Base-by-base conservation (phyloP, 2,329 filamentous ascomycete species). In the Colletotrichum spinosum region DNA sequence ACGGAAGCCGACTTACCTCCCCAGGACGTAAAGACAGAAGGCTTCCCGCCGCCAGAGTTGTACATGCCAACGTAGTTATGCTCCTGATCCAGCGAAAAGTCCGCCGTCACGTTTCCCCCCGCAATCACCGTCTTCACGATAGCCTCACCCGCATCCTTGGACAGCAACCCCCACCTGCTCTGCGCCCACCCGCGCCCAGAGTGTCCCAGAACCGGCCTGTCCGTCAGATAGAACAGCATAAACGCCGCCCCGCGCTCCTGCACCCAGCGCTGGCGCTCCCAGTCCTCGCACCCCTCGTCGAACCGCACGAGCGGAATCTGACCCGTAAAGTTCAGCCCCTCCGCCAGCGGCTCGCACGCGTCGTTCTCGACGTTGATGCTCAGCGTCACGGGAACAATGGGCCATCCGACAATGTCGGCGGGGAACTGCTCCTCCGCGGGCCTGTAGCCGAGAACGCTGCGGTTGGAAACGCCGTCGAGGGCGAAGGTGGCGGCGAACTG, bases 1-100 rank as follows among this genome's bases (percentile, higher is more conserved):
- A 25, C 4, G 4, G 4, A 25, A 5, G 25, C 5, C 11, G 42
- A 58, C 37, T 57, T 55, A 38, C 69, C 69, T 2, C 69, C 69
- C 84, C 84, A 87, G 33, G 55, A 58, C 6, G 55, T 58, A 69
- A 80, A 86, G 6, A 75, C 75, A 37, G 78, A 81, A 4, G 84
- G 75, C n/a, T 79, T 76, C 0, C 80, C 80, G 11, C 78, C 78
- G 11, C 76, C 60, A 12, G 65, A 44, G 17, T 65, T 65, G 44
- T 59, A 55, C 60, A 67, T 65, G 65, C 39, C 65, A 11, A 65
- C 61, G 25, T 60, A 60, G 50, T 60, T 46, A 37, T 25, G 48
- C 41, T 55, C 49, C 42, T 63, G 55, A 34, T 65, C 55, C 6
- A 60, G 42, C 15, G 65, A 66, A 10, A 72, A 73, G 58, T 72